Conservation (phyloP, 352 stramenopile species). For the Globisporangium middletonii region DNA sequence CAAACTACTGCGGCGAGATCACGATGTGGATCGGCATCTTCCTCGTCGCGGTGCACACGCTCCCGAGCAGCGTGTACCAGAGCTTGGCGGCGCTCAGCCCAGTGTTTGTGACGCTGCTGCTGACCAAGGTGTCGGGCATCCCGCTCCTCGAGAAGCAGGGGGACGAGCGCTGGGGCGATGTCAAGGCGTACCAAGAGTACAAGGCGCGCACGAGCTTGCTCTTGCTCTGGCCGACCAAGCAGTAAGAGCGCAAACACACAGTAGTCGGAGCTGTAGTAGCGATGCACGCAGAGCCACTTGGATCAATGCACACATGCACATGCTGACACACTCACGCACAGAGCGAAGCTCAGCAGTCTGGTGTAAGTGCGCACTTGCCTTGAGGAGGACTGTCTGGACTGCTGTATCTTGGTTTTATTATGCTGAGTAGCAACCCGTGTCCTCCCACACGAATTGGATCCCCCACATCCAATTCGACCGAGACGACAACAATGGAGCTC, state of each 20-base stretch:
- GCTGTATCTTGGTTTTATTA: too few species aligned
- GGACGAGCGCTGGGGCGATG: constrained; percentile 60
- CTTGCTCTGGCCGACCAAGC: constrained; percentile 22
- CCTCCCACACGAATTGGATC: too few species aligned
- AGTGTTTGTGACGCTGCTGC: constrained; percentile 62
- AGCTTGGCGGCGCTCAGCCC: constrained; percentile 46
- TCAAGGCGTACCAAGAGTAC: constrained; percentile 70
- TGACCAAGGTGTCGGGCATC: constrained; percentile 68
- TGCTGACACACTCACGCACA: too few species aligned
- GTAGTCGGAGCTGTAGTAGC: neutral
- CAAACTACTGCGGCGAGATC: constrained; percentile 92
- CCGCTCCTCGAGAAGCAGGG: constrained; percentile 70
- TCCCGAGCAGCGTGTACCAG: constrained; percentile 30
- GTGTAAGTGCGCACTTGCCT: too few species aligned
- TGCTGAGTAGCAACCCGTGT: too few species aligned
- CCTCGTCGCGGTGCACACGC: constrained; percentile 32
- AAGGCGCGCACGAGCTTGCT: constrained; percentile 68
- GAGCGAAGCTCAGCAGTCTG: too few species aligned
- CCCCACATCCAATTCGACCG: too few species aligned
- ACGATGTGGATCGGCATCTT: constrained; percentile 83
- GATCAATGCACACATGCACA: too few species aligned
- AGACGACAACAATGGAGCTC: neutral
- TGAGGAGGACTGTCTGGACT: too few species aligned
- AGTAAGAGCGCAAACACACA: neutral
- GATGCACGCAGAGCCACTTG: neutral